phyloP scores from a whole-genome alignment of 2,329 filamentous ascomycete species.

The Ophiostoma montium region DNA sequence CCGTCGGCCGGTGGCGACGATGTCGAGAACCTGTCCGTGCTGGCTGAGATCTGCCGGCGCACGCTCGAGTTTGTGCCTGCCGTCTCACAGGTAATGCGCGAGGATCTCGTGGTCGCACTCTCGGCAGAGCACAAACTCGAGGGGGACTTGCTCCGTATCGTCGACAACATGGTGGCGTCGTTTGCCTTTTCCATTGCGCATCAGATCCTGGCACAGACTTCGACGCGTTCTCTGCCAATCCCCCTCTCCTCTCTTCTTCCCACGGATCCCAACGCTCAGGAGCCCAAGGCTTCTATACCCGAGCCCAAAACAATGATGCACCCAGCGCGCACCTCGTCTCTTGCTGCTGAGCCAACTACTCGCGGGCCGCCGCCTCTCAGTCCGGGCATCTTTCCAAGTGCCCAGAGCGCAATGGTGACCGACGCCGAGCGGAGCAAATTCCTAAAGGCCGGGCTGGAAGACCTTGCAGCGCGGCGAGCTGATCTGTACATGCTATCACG shows the following conservation, averaged over 20 bases:
- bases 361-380: slow-evolving; percentile 27
- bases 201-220: slow-evolving; percentile 63
- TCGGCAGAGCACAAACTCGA: slow-evolving; percentile 21
- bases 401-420: slow-evolving; percentile 23
- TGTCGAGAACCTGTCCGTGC: slow-evolving; percentile 57
- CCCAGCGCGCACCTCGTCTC: slow-evolving; percentile 49
- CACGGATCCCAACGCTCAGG: slow-evolving; percentile 28
- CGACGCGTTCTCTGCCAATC: slow-evolving; percentile 52
- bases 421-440: slow-evolving; percentile 34
- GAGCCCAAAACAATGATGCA: slow-evolving; percentile 61
- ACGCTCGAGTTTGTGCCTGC: slow-evolving; percentile 74
- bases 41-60: slow-evolving; percentile 77
- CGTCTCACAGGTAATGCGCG: slow-evolving; percentile 63
- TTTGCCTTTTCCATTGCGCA: slow-evolving; percentile 67
- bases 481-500: slow-evolving; percentile 71
- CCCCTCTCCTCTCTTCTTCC: slow-evolving; percentile 40
- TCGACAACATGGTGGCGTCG: slow-evolving; percentile 63
- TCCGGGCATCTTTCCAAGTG: slow-evolving; percentile 38
- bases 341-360: slow-evolving; percentile 29
- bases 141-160: slow-evolving; percentile 33
- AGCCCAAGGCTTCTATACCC: slow-evolving; percentile 47
- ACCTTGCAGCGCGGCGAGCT: slow-evolving; percentile 68
- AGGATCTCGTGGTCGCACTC: slow-evolving; percentile 55
- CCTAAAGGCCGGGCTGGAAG: slow-evolving; percentile 55
- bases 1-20: slow-evolving; percentile 43